Evolutionary conservation across 257 asterid genomes (phyloP), one percentile per base, ranked within the genome.

Genomic region (Penstemon newberryi): DNA sequence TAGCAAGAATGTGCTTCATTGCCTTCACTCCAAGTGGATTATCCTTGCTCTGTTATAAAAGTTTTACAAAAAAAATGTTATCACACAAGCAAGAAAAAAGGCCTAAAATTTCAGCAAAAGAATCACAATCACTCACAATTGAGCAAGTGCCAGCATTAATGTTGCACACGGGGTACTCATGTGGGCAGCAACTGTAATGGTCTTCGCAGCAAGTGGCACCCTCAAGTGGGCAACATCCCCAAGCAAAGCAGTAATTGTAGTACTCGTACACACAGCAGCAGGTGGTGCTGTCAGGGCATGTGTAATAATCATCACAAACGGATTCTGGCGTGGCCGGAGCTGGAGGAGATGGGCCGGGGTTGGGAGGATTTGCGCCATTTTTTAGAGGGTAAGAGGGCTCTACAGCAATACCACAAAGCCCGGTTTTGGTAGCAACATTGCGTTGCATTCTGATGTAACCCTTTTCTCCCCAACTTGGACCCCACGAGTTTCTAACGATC

Each of bases 181-280:
- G 87, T 0, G 96, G 96, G 73, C 98, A 91, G 81, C 98, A 91
- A 68, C 95, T 87, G 75, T 70, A 71, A 50, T 84, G 85, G 54
- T 89, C 97, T 0, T 85, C 89, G 70, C 98, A 91, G 79, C 96
- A 91, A 0, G 90, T 73, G 47, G 96, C 96, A 0, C 85, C 82
- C 59, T 85, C 87, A 3, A 87, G 83, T 0, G 97, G 97, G 77
- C 97, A 90, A 78, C 97, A 90, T 0, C 97, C 97, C 97, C 97
- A 90, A 4, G 77, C 79, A 36, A 75, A 76, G 81, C 97, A 90
- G 60, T 38, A 46, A 0, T 75, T 72, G 2, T 18, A 6, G 72
- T 55, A 80, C 51, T 83, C 82, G 1, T 56, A 84, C 41, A 85
- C 42, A 69, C 97, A 91, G 80, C 97, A 91, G 52, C 97, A 91